Percentiles rank a stretch among this genome's conserved stretches.
Evolutionary conservation across 2,329 filamentous ascomycete genomes (phyloP).

Genomic region (Neoascochyta sp.): DNA sequence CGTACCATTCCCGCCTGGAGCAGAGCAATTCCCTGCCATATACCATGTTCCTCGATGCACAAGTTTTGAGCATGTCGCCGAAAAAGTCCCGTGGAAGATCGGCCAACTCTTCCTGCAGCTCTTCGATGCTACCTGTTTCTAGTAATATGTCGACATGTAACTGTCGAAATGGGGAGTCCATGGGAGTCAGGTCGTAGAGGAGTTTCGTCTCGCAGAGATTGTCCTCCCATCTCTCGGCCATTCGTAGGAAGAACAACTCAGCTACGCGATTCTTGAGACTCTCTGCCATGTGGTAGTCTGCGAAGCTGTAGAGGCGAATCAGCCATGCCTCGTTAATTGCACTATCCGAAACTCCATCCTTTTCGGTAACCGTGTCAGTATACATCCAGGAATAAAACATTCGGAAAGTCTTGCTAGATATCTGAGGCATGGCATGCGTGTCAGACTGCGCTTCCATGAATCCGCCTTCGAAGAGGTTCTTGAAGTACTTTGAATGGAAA

Average conservation of each 20-base stretch:
- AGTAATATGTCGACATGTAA: not conserved
- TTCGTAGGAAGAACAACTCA: not conserved
- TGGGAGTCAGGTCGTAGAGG: not conserved
- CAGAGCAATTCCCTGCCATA: not conserved
- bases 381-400: conserved; percentile 3
- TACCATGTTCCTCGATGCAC: not conserved
- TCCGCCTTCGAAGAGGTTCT: conserved; percentile 2
- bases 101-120: not conserved
- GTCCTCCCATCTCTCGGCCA: not conserved
- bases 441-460: conserved; percentile 1
- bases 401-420: not conserved
- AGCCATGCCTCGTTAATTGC: not conserved
- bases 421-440: not conserved
- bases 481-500: conserved; percentile 7
- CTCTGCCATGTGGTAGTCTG: conserved; percentile 1
- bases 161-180: not conserved
- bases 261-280: not conserved
- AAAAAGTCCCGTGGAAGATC: not conserved
- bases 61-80: not conserved
- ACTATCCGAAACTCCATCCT: not conserved
- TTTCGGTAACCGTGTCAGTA: not conserved
- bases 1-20: not conserved
- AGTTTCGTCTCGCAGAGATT: not conserved
- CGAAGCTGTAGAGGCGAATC: not conserved
- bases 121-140: not conserved